Conservation (phyloP, 1,284 basidiomycete genomes). For the Boletellus deceptivus region DNA sequence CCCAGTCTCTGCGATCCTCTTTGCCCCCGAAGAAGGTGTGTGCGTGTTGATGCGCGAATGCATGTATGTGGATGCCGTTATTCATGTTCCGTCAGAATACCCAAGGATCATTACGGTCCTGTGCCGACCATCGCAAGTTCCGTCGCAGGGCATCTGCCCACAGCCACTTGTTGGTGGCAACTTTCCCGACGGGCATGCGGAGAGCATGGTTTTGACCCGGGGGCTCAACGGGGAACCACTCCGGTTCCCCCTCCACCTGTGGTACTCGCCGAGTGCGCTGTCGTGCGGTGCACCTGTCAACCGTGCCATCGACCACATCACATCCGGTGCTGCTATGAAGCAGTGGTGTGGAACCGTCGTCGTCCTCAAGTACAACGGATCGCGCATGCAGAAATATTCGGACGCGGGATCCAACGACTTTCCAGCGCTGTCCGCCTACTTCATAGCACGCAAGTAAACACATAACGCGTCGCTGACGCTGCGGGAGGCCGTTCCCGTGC, state of each 20-base stretch:
- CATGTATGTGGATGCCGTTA: slow-evolving; percentile 14
- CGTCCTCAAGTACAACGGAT: slow-evolving; percentile 79
- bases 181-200: slow-evolving; percentile 56
- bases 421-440: slow-evolving; percentile 79
- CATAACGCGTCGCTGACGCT: slow-evolving; percentile 21
- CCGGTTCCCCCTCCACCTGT: slow-evolving; percentile 75
- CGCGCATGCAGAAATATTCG: slow-evolving; percentile 73
- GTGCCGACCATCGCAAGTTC: slow-evolving; percentile 64
- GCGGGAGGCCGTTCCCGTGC: too few relatives aligned
- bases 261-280: slow-evolving; percentile 66
- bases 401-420: slow-evolving; percentile 80
- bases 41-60: slow-evolving; percentile 2
- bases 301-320: slow-evolving; percentile 73
- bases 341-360: slow-evolving; percentile 76
- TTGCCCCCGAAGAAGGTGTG: slow-evolving; percentile 70
- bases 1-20: slow-evolving; percentile 68
- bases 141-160: slow-evolving; percentile 67
- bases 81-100: slow-evolving; percentile 47
- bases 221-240: slow-evolving; percentile 76
- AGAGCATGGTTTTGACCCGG: slow-evolving; percentile 69
- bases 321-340: slow-evolving; percentile 71
- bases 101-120: slow-evolving; percentile 65
- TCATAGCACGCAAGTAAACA: slow-evolving; percentile 68
- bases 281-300: slow-evolving; percentile 61
- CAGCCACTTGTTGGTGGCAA: slow-evolving; percentile 60